Evolutionary conservation across 2,329 filamentous ascomycete species (phyloP), one percentile per base, ranked within the genome.

Genomic region (Verruconis gallopava): DNA sequence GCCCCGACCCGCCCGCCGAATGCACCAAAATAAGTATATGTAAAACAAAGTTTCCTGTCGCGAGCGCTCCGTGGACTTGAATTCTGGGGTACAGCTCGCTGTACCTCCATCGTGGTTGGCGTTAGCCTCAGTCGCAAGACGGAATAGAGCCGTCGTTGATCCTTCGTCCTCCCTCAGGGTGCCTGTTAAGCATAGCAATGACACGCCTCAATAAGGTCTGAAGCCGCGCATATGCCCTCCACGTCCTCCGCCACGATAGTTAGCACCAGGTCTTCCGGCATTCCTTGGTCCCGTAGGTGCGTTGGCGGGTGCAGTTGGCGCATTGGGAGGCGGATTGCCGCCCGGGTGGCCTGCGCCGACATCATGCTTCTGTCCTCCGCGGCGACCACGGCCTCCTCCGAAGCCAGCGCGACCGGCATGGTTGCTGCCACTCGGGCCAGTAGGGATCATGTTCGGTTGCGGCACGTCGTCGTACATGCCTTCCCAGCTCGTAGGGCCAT

Each of bases 401-500:
- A 40, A 33, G 42, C 58, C 57, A 3, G 49, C 53, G 37, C 53
- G 58, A n/a, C 25, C 25, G n/a, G 9, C 25, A 45, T 66, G 62
- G 43, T 60, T 59, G 47, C 64, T 62, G 47, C 66, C 58, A 30
- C 63, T 60, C 39, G 70, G 68, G 37, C 67, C 71, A 13, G 64
- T 67, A 49, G 68, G 66, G 51, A 64, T 68, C 50, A 79, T 73
- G 51, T 79, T 79, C 4, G 85, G 85, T 56, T 89, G 85, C 13
- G 86, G 88, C 2, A 88, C 84, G 58, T 95, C 89, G 57, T 96
- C 89, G 60, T 95, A 96, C 86, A 94, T 94, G 54, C 89, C 89
- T 60, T 96, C 89, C 86, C 88, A 95, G 32, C 81, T 88, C 18
- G 83, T 85, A n/a, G 81, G 81, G 28, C 64, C 72, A 53, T 59